Base-by-base conservation (phyloP, 257 asterid genomes). In the Pogostemon cablin region DNA sequence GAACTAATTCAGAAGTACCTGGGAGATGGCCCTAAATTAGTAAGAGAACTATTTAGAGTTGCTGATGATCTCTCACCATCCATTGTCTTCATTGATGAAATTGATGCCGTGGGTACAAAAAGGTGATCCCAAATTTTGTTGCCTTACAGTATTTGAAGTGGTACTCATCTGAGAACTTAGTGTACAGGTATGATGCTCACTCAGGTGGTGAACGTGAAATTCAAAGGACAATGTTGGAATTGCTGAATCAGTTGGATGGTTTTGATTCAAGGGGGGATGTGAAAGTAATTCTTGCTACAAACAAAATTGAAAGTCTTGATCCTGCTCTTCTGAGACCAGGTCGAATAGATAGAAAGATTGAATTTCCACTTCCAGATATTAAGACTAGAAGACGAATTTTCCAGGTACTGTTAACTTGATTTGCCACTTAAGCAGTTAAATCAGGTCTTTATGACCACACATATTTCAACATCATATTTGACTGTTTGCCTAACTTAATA, bases 181-280 rank as follows among this genome's bases (percentile, higher is more conserved):
- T 71, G 41, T 57, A 8, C 77, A 92, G 96, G 86, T 90, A 92
- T 34, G 98, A 92, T 47, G 97, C 98, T 6, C 97, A 92, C 81
- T 92, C 96, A 2, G 98, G 98, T 38, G 98, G 98, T 75, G 98
- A 92, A 73, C 97, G 98, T 75, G 98, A 92, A 77, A 92, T 92
- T 69, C 96, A 92, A 90, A 86, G 98, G 82, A 92, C 98, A 47
- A 92, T 92, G 96, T 80, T 92, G 80, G 96, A 91, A 67, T 73
- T 91, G 74, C 85, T 91, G 80, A 91, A 91, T 73, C 98, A 91
- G 81, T 78, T 91, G 9, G 98, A 91, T 75, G 98, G 98, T 57
- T 91, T 91, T 82, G 98, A 91, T 81, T 91, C 98, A 52, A 82
- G 98, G 79, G 98, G 96, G 44, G 98, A 91, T 79, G 98, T 91